Evolutionary conservation across 192 early-diverging fungal species (phyloP).

Genomic region (Entomortierella beljakovae): DNA sequence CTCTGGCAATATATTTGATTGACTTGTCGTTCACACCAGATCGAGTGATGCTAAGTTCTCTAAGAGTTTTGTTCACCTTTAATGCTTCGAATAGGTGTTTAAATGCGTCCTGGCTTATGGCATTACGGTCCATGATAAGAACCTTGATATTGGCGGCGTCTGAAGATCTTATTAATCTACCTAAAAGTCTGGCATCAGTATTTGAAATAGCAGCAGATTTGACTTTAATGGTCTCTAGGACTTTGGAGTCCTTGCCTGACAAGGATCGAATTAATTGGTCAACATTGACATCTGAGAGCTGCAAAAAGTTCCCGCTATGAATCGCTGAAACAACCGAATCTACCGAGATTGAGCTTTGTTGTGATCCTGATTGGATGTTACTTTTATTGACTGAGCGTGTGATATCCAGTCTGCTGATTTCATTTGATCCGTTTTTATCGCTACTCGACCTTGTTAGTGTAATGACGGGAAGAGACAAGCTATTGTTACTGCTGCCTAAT

Average conservation of each 20-base stretch:
- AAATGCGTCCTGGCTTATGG: constrained; percentile 38
- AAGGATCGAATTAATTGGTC: constrained; percentile 22
- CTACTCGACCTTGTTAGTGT: not conserved
- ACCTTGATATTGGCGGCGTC: constrained; percentile 40
- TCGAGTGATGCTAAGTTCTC: constrained; percentile 33
- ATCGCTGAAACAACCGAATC: constrained; percentile 21
- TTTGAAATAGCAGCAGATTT: constrained; percentile 22
- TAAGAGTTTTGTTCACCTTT: constrained; percentile 38
- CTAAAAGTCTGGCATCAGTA: constrained; percentile 34
- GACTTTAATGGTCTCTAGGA: constrained; percentile 24
- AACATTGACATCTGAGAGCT: constrained; percentile 22
- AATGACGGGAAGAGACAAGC: not conserved
- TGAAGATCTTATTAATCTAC: constrained; percentile 31
- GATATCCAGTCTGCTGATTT: not conserved
- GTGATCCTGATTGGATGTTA: not conserved
- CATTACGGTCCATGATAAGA: constrained; percentile 30
- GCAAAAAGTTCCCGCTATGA: constrained; percentile 30
- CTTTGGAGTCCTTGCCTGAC: constrained; percentile 35
- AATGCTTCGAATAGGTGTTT: constrained; percentile 37
- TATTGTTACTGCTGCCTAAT: not conserved
- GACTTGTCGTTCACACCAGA: constrained; percentile 56
- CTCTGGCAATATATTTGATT: constrained; percentile 39
- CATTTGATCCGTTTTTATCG: no score
- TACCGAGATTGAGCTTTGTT: not conserved
- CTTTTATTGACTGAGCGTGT: not conserved